Evolutionary conservation across 768 basidiomycete species (phyloP).

Genomic region (Psilocybe cyanescens): DNA sequence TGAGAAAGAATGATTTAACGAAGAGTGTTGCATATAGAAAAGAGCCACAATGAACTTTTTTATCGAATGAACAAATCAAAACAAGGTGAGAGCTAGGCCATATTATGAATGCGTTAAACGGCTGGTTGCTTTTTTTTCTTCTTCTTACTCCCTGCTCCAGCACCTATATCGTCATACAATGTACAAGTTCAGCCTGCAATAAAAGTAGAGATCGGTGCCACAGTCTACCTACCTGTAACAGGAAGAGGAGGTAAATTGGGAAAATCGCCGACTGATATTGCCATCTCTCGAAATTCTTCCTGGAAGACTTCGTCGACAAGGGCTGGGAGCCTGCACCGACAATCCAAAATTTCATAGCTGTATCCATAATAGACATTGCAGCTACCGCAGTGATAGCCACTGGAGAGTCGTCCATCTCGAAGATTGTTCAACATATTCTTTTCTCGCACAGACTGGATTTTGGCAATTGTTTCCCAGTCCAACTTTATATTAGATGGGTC

Average conservation of each 20-base stretch:
- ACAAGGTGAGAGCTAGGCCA: too few species aligned
- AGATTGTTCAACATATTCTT: neutral
- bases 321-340: neutral
- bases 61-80: too few species aligned
- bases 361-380: neutral
- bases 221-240: too few species aligned
- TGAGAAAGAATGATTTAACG: too few species aligned
- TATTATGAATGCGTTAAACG: too few species aligned
- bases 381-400: neutral
- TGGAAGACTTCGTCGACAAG: neutral
- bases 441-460: neutral
- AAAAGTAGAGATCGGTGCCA: too few species aligned
- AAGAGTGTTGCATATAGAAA: too few species aligned
- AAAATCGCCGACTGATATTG: neutral
- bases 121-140: too few species aligned
- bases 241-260: neutral
- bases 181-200: too few species aligned
- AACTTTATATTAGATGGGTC: neutral
- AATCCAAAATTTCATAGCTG: neutral
- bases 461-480: constrained; percentile 1
- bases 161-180: too few species aligned
- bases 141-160: too few species aligned
- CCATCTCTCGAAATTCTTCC: neutral
- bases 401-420: neutral
- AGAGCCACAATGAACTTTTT: too few species aligned